phyloP scores from a whole-genome alignment of 306 rosid species.

The Canavalia gladiata region DNA sequence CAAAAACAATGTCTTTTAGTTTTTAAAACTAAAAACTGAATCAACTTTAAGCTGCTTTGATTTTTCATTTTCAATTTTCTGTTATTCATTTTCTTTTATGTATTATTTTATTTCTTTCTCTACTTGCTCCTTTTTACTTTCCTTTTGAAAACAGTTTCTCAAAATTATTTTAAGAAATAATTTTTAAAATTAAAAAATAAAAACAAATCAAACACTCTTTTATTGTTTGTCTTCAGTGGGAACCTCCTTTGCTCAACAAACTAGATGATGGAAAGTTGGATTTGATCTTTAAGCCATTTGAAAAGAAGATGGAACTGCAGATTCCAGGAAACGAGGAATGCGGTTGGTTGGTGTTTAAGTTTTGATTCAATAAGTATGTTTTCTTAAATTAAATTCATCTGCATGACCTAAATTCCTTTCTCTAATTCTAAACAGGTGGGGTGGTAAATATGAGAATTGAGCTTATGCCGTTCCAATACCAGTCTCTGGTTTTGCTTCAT shows the following conservation, averaged over 20 bases:
- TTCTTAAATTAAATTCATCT: not conserved
- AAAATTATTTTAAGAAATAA: no score
- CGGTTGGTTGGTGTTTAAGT: conserved; percentile 54
- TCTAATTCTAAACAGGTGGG: conserved; percentile 72
- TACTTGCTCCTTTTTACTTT: no score
- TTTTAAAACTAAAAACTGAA: no score
- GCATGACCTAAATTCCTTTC: conserved; percentile 6
- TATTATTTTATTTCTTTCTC: no score
- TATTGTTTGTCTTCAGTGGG: no score
- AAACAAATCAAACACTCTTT: no score
- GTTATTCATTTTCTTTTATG: no score
- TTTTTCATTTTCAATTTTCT: no score
- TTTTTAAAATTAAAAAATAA: no score
- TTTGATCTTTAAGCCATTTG: conserved; percentile 68
- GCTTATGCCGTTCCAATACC: conserved; percentile 55
- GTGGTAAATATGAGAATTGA: conserved; percentile 77
- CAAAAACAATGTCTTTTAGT: no score
- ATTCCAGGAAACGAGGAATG: conserved; percentile 67
- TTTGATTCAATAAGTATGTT: conserved; percentile 8
- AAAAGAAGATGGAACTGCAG: conserved; percentile 76
- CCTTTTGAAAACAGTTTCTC: no score
- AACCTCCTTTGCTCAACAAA: conserved; percentile 73
- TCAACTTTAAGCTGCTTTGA: no score
- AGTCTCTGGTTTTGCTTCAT: conserved; percentile 34
- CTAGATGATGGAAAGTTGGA: conserved; percentile 65